Evolutionary conservation across 225 moss, liverwort and hornwort genomes (phyloP).

Genomic region (Ulota crispa): DNA sequence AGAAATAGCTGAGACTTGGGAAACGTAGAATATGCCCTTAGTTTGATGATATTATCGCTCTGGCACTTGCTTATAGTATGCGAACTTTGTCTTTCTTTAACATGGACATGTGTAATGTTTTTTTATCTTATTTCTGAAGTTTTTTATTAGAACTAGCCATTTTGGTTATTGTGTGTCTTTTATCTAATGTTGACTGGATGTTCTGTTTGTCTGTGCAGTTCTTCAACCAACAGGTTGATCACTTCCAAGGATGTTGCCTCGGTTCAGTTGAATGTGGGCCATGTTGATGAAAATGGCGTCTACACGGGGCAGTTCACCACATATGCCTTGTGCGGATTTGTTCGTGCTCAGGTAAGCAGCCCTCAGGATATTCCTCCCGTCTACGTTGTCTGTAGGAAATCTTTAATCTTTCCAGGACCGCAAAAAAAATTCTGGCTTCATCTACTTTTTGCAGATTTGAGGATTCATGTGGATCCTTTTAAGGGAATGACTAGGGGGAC

Average conservation of each 20-base stretch:
- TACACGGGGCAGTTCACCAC: conserved; percentile 46
- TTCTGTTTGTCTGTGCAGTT: conserved; percentile 20
- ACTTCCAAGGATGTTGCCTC: conserved; percentile 47
- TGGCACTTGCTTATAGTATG: not conserved
- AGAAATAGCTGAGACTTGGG: too few species aligned
- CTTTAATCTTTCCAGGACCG: not conserved
- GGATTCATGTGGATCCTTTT: not conserved
- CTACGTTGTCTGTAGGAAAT: not conserved
- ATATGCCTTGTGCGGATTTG: conserved; percentile 44
- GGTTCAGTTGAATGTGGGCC: conserved; percentile 46
- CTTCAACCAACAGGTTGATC: conserved; percentile 49
- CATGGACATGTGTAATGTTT: not conserved
- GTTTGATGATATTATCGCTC: not conserved
- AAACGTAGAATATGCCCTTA: too few species aligned
- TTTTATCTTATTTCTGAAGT: not conserved
- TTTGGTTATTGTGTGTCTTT: not conserved
- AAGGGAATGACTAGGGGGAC: too few species aligned
- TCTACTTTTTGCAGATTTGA: not conserved
- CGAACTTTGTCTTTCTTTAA: not conserved
- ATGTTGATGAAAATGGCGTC: conserved; percentile 39
- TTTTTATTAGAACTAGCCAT: not conserved
- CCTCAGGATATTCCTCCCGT: not conserved
- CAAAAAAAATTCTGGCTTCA: not conserved
- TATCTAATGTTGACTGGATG: not conserved
- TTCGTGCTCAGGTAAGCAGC: conserved; percentile 39